These are phyloP conservation scores for Plantago major DNA, from an alignment of 257 asterid genomes.

Conservation along the genomic window DNA sequence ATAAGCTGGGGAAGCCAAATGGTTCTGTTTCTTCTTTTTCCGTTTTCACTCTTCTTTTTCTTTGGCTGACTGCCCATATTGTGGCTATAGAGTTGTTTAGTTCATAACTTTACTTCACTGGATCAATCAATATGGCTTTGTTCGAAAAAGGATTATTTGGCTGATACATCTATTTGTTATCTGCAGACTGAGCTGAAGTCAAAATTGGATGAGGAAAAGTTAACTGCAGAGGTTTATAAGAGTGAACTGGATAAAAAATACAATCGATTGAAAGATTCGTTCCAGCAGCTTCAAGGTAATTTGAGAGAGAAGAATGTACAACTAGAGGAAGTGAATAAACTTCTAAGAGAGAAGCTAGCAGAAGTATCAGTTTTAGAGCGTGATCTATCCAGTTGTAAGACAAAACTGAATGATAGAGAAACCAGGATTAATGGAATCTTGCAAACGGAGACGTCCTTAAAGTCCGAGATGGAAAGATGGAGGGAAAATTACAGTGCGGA, in stretches of 20 bases:
- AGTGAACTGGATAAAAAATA: slow-evolving; percentile 72
- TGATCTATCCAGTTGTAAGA: slow-evolving; percentile 57
- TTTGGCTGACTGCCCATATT: too few species aligned
- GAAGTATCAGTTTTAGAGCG: slow-evolving; percentile 49
- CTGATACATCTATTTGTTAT: slow-evolving; percentile 9
- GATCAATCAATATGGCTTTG: not conserved
- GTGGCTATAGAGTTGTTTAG: too few species aligned
- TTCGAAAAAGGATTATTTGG: not conserved
- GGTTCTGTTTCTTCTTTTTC: not conserved
- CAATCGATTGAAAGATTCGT: slow-evolving; percentile 52
- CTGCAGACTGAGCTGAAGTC: slow-evolving; percentile 60
- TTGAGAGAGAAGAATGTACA: slow-evolving; percentile 62
- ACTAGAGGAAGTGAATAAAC: slow-evolving; percentile 54
- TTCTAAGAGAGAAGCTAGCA: slow-evolving; percentile 58
- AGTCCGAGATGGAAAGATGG: slow-evolving; percentile 43
- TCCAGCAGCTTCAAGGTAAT: slow-evolving; percentile 52
- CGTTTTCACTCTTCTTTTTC: not conserved
- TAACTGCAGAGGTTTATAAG: slow-evolving; percentile 62
- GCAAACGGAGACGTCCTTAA: slow-evolving; percentile 57
- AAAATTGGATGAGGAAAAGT: slow-evolving; percentile 72
- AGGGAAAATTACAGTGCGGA: slow-evolving; percentile 24
- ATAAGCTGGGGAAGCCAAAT: not conserved
- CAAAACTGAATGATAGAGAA: slow-evolving; percentile 59
- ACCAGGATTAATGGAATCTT: slow-evolving; percentile 46
- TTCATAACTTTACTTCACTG: too few species aligned